Evolutionary conservation across 2,329 filamentous ascomycete genomes (phyloP).

Genomic region (Clarireedia monteithiana): DNA sequence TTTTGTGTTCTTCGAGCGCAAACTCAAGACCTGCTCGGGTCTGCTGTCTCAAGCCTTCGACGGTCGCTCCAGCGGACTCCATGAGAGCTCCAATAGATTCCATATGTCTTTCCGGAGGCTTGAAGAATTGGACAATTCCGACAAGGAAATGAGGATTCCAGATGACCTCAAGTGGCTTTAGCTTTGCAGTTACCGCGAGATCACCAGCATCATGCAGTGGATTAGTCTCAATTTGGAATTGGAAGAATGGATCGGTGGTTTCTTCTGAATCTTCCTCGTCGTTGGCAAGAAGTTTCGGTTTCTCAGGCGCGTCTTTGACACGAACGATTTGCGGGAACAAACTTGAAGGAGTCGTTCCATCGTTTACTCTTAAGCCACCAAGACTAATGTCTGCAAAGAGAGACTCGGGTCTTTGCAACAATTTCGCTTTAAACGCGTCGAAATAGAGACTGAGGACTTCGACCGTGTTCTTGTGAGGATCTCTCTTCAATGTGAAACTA

Average conservation of each 20-base stretch:
- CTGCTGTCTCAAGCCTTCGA: slow-evolving; percentile 90
- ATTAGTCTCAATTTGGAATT: slow-evolving; percentile 88
- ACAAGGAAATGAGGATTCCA: slow-evolving; percentile 94
- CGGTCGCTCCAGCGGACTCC: slow-evolving; percentile 91
- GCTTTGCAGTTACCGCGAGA: slow-evolving; percentile 78
- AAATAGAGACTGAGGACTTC: slow-evolving; percentile 91
- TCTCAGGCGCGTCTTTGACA: slow-evolving; percentile 76
- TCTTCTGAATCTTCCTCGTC: slow-evolving; percentile 32
- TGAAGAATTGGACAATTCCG: slow-evolving; percentile 90
- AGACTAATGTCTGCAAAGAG: slow-evolving; percentile 83
- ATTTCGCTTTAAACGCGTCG: slow-evolving; percentile 86
- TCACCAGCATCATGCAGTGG: slow-evolving; percentile 90
- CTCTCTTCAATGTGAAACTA: slow-evolving; percentile 87
- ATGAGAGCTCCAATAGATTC: slow-evolving; percentile 94
- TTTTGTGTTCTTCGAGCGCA: slow-evolving; percentile 95
- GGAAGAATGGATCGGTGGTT: slow-evolving; percentile 74
- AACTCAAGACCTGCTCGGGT: slow-evolving; percentile 94
- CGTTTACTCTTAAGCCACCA: slow-evolving; percentile 87
- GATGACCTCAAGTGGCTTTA: slow-evolving; percentile 93
- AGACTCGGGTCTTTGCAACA: slow-evolving; percentile 84
- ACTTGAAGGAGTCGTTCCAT: slow-evolving; percentile 87
- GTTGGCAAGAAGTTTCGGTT: slow-evolving; percentile 29
- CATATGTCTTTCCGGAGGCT: slow-evolving; percentile 94
- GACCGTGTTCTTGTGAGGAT: slow-evolving; percentile 66
- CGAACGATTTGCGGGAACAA: slow-evolving; percentile 91